phyloP scores from a whole-genome alignment of 2,329 filamentous ascomycete genomes.

The Zymoseptoria tritici region DNA sequence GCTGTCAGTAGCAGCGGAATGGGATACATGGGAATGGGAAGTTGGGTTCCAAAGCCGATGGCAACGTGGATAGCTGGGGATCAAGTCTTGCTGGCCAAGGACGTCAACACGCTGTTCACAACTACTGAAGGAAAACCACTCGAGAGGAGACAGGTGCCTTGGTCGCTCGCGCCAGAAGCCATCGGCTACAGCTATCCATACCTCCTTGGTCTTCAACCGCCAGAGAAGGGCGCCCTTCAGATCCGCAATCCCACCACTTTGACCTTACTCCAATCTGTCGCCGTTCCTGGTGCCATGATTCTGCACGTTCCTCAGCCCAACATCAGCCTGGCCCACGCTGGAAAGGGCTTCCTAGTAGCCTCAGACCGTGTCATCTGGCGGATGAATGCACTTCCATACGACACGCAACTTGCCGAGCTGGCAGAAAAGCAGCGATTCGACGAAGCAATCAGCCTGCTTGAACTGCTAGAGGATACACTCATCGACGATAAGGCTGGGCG shows the following conservation, averaged over 20 bases:
- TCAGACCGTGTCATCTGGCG: constrained; percentile 92
- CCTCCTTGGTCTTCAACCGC: constrained; percentile 75
- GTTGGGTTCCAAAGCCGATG: constrained; percentile 84
- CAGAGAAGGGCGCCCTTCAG: constrained; percentile 77
- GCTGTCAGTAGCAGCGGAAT: constrained; percentile 78
- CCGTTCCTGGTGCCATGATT: constrained; percentile 71
- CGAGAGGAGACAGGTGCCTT: constrained; percentile 83
- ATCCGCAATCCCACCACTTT: constrained; percentile 88
- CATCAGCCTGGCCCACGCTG: constrained; percentile 88
- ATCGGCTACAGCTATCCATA: constrained; percentile 97
- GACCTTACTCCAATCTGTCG: constrained; percentile 78
- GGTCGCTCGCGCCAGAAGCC: constrained; percentile 78
- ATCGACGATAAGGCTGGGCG: constrained; percentile 74
- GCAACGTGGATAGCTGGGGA: constrained; percentile 74
- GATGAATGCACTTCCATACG: constrained; percentile 89
- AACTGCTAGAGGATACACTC: constrained; percentile 87
- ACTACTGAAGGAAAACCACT: constrained; percentile 73
- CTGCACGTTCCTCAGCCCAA: constrained; percentile 90
- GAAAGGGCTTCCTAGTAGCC: constrained; percentile 88
- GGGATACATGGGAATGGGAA: constrained; percentile 93
- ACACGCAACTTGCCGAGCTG: constrained; percentile 77
- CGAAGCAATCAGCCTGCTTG: constrained; percentile 82
- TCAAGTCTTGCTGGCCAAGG: constrained; percentile 88
- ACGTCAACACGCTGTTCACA: constrained; percentile 91
- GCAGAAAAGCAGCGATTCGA: constrained; percentile 69